phyloP scores from a whole-genome alignment of 2,329 filamentous ascomycete genomes.

The Fusarium liriodendri region DNA sequence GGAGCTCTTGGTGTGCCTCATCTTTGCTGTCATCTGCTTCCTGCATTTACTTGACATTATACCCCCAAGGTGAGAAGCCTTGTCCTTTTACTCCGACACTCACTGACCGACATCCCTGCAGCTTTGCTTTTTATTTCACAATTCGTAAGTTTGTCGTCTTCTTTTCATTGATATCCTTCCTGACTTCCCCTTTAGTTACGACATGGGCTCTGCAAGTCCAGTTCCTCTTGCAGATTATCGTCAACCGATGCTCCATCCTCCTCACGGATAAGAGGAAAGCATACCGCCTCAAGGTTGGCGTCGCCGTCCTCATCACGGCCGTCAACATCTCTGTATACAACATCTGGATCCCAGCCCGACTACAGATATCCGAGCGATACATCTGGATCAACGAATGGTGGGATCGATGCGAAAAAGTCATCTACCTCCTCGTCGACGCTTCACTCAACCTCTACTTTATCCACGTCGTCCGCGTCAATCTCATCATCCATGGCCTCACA shows the following conservation, averaged over 20 bases:
- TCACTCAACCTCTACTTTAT: slow-evolving; percentile 42
- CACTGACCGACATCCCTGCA: slow-evolving; percentile 16
- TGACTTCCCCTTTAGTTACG: slow-evolving; percentile 35
- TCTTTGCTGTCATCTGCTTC: slow-evolving; percentile 53
- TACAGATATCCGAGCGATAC: slow-evolving; percentile 38
- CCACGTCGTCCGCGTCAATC: slow-evolving; percentile 36
- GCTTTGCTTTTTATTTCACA: slow-evolving; percentile 44
- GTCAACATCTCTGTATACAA: slow-evolving; percentile 43
- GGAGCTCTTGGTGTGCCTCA: slow-evolving; percentile 55
- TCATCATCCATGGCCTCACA: slow-evolving; percentile 35
- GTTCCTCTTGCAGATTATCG: slow-evolving; percentile 43
- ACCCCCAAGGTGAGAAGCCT: slow-evolving; percentile 39
- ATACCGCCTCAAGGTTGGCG: slow-evolving; percentile 32
- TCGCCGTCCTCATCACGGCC: slow-evolving; percentile 39
- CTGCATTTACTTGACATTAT: slow-evolving; percentile 40
- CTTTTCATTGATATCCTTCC: accelerated
- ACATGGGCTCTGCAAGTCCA: slow-evolving; percentile 44
- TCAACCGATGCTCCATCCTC: slow-evolving; percentile 41
- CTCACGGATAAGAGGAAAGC: slow-evolving; percentile 32
- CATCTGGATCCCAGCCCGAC: slow-evolving; percentile 42
- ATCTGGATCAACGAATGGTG: slow-evolving; percentile 43
- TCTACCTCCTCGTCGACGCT: slow-evolving; percentile 43
- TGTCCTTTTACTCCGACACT: not conserved
- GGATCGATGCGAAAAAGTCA: slow-evolving; percentile 45
- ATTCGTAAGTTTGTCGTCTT: slow-evolving; percentile 33